Evolutionary conservation across 129 eudicot genomes (phyloP).

Genomic region (Mikania micrantha): DNA sequence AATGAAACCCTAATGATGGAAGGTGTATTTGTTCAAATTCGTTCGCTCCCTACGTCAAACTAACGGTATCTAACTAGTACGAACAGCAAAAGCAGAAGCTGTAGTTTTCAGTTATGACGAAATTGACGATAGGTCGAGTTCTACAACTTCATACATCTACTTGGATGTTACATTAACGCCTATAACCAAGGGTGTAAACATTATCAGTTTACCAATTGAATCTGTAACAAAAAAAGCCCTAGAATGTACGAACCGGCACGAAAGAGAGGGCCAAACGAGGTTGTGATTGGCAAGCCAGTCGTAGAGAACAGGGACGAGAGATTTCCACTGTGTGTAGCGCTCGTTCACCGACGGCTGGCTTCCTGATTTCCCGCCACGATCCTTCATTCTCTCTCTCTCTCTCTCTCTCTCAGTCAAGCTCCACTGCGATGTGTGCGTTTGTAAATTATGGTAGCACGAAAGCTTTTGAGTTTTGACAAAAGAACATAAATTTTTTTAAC

Average conservation of each 20-base stretch:
- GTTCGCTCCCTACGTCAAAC: neutral
- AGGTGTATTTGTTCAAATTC: neutral
- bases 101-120: too few relatives aligned
- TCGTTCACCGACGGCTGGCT: conserved; percentile 52
- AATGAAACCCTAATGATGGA: neutral
- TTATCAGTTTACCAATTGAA: neutral
- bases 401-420: neutral
- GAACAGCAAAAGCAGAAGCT: neutral
- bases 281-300: conserved; percentile 93
- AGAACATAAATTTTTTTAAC: too few relatives aligned
- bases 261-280: conserved; percentile 91
- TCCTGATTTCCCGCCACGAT: conserved; percentile 35
- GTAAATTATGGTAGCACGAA: neutral
- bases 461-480: too few relatives aligned
- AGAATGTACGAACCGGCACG: conserved; percentile 55
- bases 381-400: conserved; percentile 22
- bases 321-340: conserved; percentile 74
- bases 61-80: neutral
- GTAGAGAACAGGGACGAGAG: conserved; percentile 82
- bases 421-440: neutral
- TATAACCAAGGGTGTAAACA: neutral
- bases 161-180: neutral
- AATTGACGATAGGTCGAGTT: neutral
- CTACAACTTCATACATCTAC: neutral
- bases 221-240: conserved; percentile 27